These are phyloP conservation scores for Tricholoma matsutake DNA, from an alignment of 768 basidiomycete species.

Conservation along the genomic window DNA sequence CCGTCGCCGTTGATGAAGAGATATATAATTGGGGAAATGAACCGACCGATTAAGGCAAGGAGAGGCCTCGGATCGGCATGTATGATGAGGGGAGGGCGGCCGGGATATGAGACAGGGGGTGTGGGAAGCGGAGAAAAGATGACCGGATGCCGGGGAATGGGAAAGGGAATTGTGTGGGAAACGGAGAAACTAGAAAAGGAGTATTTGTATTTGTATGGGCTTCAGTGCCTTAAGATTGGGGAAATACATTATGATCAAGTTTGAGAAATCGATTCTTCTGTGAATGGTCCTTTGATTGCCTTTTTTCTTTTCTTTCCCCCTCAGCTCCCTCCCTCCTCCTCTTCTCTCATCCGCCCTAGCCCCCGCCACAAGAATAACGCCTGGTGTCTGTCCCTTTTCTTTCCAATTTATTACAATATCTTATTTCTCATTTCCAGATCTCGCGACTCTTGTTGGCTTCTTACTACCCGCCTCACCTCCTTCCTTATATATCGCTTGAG, in stretches of 20 bases:
- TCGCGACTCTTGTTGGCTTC: slow-evolving; percentile 95
- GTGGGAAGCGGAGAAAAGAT: not conserved
- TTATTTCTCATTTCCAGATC: slow-evolving; percentile 46
- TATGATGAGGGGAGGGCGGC: no score
- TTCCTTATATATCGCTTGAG: slow-evolving; percentile 56
- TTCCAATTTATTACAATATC: not conserved
- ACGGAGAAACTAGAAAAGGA: not conserved
- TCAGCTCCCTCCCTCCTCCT: slow-evolving; percentile 12
- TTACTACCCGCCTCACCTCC: slow-evolving; percentile 50
- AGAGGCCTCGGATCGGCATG: no score
- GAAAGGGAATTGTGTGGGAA: not conserved
- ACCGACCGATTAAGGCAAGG: not conserved
- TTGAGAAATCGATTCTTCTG: slow-evolving; percentile 4
- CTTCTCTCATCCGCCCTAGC: slow-evolving; percentile 31
- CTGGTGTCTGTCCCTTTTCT: slow-evolving; percentile 33
- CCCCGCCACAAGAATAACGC: slow-evolving; percentile 51
- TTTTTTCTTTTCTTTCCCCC: not conserved
- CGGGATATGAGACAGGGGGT: not conserved
- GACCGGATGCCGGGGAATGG: not conserved
- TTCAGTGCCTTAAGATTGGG: no score
- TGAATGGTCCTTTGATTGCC: slow-evolving; percentile 21
- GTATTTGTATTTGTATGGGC: slow-evolving; percentile 2
- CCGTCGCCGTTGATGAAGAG: no score
- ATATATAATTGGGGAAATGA: no score
- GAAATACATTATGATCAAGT: no score